These are phyloP conservation scores for Aspergillus leporis DNA, from an alignment of 495 filamentous ascomycete species.

Conservation along the genomic window DNA sequence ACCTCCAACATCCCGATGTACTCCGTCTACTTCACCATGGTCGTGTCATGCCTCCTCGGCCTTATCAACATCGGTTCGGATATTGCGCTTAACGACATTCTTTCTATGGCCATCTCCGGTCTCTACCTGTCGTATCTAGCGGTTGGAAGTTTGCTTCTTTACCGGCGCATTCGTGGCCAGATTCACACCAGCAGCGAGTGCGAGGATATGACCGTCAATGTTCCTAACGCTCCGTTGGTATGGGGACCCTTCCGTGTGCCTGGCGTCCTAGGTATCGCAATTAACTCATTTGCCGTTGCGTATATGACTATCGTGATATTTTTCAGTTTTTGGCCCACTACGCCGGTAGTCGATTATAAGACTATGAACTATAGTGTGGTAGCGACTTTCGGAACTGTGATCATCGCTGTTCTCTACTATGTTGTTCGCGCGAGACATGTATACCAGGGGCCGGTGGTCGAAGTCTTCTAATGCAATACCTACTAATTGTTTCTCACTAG, in stretches of 20 bases:
- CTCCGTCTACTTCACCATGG: conserved; percentile 37
- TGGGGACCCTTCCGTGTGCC: conserved; percentile 11
- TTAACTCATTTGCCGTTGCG: conserved; percentile 32
- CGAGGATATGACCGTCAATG: conserved; percentile 23
- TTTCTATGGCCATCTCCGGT: conserved; percentile 41
- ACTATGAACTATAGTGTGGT: conserved; percentile 44
- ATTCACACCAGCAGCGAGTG: conserved; percentile 27
- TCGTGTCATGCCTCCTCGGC: conserved; percentile 37
- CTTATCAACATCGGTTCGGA: conserved; percentile 48
- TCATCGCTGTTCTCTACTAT: conserved; percentile 41
- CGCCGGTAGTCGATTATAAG: conserved; percentile 21
- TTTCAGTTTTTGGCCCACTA: conserved; percentile 44
- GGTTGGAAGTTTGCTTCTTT: conserved; percentile 46
- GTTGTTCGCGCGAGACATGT: conserved; percentile 32
- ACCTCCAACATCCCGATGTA: conserved; percentile 8
- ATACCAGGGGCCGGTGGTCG: conserved; percentile 41
- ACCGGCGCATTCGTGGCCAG: conserved; percentile 39
- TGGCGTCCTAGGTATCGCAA: conserved; percentile 27
- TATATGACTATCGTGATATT: conserved; percentile 26
- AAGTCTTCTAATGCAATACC: conserved; percentile 8
- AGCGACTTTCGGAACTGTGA: conserved; percentile 30
- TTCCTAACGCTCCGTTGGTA: conserved; percentile 33
- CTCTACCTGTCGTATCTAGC: conserved; percentile 47
- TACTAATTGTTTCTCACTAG: no score
- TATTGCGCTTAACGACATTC: conserved; percentile 46